Evolutionary conservation across 1,284 basidiomycete species (phyloP).

Genomic region (Schizophyllum amplum): DNA sequence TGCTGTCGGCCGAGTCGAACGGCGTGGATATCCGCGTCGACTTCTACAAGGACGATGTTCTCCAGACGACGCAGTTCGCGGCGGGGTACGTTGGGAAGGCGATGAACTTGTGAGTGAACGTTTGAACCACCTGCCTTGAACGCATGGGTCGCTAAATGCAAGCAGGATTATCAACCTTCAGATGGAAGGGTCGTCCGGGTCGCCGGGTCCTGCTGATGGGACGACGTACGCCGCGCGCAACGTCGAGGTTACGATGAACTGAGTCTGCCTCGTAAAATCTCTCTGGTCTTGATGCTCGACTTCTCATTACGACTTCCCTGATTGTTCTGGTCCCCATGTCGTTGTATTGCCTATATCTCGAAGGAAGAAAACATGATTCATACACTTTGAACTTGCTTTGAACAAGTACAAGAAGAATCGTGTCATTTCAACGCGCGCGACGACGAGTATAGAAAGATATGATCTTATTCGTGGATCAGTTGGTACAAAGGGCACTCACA

Average conservation of each 20-base stretch:
- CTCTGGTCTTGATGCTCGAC: too few species aligned
- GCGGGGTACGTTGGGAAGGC: conserved; percentile 30
- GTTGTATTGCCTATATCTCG: too few species aligned
- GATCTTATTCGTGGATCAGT: too few species aligned
- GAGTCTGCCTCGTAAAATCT: background rate
- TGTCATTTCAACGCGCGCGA: too few species aligned
- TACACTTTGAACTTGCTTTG: too few species aligned
- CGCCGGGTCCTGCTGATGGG: conserved; percentile 24
- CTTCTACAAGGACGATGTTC: conserved; percentile 31
- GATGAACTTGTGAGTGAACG: conserved; percentile 29
- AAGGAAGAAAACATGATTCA: too few species aligned
- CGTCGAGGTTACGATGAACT: conserved; percentile 5
- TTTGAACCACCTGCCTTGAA: background rate
- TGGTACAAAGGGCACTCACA: too few species aligned
- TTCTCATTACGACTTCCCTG: too few species aligned
- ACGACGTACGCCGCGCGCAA: conserved; percentile 14
- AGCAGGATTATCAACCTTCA: conserved; percentile 36
- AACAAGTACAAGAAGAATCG: too few species aligned
- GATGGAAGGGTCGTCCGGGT: conserved; percentile 39
- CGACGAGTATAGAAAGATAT: too few species aligned
- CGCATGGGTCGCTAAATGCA: background rate
- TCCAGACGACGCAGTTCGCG: conserved; percentile 29
- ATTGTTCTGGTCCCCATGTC: too few species aligned
- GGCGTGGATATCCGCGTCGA: conserved; percentile 29
- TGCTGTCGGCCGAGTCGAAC: conserved; percentile 29